Evolutionary conservation across 495 filamentous ascomycete genomes (phyloP).

Genomic region (Trichodelitschia bisporula): DNA sequence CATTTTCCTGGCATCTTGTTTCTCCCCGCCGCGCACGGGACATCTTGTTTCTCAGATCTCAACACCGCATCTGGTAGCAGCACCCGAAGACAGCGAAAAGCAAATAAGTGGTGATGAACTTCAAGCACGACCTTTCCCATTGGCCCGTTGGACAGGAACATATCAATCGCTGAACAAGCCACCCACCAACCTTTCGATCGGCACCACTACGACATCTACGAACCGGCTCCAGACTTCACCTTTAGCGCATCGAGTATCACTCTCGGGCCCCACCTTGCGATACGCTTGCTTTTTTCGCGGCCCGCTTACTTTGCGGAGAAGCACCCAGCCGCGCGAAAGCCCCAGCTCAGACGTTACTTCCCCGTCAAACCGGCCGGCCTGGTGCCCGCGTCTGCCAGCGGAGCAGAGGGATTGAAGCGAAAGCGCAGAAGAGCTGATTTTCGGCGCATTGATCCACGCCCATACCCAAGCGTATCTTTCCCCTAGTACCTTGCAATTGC

Average conservation of each 20-base stretch:
- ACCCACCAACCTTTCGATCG: background rate
- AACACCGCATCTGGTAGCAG: no score
- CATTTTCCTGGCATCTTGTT: no score
- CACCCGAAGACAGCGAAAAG: no score
- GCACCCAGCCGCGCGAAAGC: slow-evolving; percentile 5
- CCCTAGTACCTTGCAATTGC: background rate
- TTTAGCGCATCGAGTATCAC: background rate
- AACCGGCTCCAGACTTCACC: background rate
- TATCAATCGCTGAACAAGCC: slow-evolving; percentile 12
- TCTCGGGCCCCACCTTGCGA: slow-evolving; percentile 1
- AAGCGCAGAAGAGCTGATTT: no score
- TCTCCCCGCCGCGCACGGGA: no score
- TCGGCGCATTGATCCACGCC: no score
- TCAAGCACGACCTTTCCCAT: slow-evolving; percentile 13
- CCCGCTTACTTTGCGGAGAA: slow-evolving; percentile 3
- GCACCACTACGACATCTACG: background rate
- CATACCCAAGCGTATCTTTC: no score
- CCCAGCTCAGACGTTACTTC: slow-evolving; percentile 7
- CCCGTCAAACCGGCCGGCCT: slow-evolving; percentile 3
- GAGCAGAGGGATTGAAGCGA: no score
- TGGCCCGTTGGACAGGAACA: slow-evolving; percentile 17
- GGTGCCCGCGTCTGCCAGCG: background rate
- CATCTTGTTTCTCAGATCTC: no score
- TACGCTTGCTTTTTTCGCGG: slow-evolving; percentile 11
- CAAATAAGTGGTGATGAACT: slow-evolving; percentile 14